phyloP scores from a whole-genome alignment of 2,329 filamentous ascomycete species.

The Clarireedia monteithiana region DNA sequence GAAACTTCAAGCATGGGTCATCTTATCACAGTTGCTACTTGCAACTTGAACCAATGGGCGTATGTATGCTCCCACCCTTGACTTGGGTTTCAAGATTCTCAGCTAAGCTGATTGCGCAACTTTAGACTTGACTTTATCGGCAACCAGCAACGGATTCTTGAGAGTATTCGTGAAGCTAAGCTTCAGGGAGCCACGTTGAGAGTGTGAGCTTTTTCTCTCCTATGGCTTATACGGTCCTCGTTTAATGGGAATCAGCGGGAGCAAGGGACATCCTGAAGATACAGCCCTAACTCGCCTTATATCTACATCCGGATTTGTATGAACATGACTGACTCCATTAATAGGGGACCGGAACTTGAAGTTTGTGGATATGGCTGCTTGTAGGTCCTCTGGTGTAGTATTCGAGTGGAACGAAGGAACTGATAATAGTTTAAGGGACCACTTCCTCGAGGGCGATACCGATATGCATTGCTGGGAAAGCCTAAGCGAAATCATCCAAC shows the following conservation, averaged over 20 bases:
- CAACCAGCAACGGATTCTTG: slow-evolving; percentile 43
- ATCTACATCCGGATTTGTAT: too few relatives aligned
- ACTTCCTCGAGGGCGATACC: slow-evolving; percentile 35
- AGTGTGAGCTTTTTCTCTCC: slow-evolving; percentile 21
- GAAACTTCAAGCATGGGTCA: slow-evolving; percentile 3
- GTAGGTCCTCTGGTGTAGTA: too few relatives aligned
- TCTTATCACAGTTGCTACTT: slow-evolving; percentile 4
- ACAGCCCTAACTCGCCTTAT: too few relatives aligned
- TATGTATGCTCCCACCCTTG: not conserved
- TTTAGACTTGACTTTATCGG: slow-evolving; percentile 7
- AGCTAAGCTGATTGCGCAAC: not conserved
- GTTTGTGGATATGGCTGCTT: slow-evolving; percentile 43
- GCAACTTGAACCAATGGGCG: slow-evolving; percentile 6
- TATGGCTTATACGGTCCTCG: too few relatives aligned
- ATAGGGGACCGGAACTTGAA: slow-evolving; percentile 35
- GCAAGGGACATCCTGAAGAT: too few relatives aligned
- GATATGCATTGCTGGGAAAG: slow-evolving; percentile 37
- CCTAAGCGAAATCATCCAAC: slow-evolving; percentile 49
- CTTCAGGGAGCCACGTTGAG: slow-evolving; percentile 45
- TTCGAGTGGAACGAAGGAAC: too few relatives aligned
- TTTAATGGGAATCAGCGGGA: too few relatives aligned
- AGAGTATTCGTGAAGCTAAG: slow-evolving; percentile 49
- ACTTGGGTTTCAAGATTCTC: not conserved
- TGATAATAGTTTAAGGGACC: not conserved
- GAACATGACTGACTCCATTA: too few relatives aligned